Evolutionary conservation across 2,329 filamentous ascomycete genomes (phyloP).

Genomic region (Aureobasidium sp.): DNA sequence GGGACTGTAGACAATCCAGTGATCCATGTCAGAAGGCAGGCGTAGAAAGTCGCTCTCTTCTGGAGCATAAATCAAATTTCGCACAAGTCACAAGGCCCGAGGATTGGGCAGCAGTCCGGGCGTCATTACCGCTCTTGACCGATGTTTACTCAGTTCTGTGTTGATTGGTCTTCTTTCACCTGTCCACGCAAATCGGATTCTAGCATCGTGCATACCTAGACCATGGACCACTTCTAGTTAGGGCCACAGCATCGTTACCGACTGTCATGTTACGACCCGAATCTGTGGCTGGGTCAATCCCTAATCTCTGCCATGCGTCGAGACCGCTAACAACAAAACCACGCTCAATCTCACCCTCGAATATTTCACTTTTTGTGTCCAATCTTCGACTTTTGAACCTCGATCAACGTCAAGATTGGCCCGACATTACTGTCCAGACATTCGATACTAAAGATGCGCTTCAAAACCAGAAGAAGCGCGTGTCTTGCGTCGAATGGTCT

Average conservation of each 20-base stretch:
- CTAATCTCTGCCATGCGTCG: slow-evolving; percentile 8
- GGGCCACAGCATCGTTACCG: neutral
- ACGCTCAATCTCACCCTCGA: slow-evolving; percentile 35
- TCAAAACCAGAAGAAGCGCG: slow-evolving; percentile 73
- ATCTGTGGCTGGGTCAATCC: slow-evolving; percentile 11
- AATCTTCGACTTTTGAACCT: slow-evolving; percentile 80
- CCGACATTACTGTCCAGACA: slow-evolving; percentile 60
- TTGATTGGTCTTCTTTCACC: neutral
- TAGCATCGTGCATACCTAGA: neutral
- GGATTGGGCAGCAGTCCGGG: neutral
- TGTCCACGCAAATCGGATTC: neutral
- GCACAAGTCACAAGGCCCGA: neutral
- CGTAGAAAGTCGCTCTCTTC: neutral
- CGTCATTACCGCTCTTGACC: slow-evolving; percentile 12
- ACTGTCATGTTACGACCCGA: slow-evolving; percentile 16
- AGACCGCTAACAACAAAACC: neutral
- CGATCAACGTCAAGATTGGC: slow-evolving; percentile 72
- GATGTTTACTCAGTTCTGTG: slow-evolving; percentile 10
- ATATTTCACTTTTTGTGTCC: slow-evolving; percentile 65
- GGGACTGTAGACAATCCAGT: too few relatives aligned
- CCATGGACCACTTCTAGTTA: neutral
- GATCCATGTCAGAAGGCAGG: neutral
- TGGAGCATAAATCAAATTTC: too few relatives aligned
- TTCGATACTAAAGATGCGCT: slow-evolving; percentile 61
- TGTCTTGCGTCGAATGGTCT: slow-evolving; percentile 81